Percentiles rank a stretch among this genome's conserved stretches.
Evolutionary conservation across 805 yeast genomes (phyloP).

Genomic region (Saturnispora galanensis): DNA sequence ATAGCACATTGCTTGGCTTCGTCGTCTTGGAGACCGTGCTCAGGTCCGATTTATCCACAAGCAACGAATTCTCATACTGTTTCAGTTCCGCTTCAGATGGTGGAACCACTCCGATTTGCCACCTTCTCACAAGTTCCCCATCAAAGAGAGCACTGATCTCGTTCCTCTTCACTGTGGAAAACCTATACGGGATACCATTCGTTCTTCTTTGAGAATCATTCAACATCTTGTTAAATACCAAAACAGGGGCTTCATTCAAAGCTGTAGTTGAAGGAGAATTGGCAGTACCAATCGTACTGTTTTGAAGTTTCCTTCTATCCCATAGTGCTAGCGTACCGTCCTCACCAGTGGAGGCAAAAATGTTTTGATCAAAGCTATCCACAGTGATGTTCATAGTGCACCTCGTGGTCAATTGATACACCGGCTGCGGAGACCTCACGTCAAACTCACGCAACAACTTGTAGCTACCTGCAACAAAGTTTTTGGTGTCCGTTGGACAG

Average conservation of each 20-base stretch:
- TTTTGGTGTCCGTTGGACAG: slow-evolving; percentile 44
- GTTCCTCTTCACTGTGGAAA: slow-evolving; percentile 53
- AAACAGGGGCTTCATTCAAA: slow-evolving; percentile 39
- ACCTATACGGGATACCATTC: slow-evolving; percentile 55
- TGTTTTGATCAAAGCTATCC: slow-evolving; percentile 57
- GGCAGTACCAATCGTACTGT: slow-evolving; percentile 11
- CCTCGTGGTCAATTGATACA: slow-evolving; percentile 66
- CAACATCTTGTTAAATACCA: slow-evolving; percentile 51
- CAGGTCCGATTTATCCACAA: slow-evolving; percentile 14
- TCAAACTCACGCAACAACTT: slow-evolving; percentile 75
- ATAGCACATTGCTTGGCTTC: slow-evolving; percentile 43
- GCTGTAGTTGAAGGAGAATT: slow-evolving; percentile 12
- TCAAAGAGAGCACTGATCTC: slow-evolving; percentile 75
- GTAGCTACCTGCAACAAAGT: slow-evolving; percentile 63
- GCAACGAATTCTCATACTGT: slow-evolving; percentile 16
- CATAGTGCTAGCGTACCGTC: slow-evolving; percentile 79
- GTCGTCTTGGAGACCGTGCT: slow-evolving; percentile 9
- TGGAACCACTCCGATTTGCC: slow-evolving; percentile 63
- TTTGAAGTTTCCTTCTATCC: slow-evolving; percentile 57
- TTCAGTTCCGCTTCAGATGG: slow-evolving; percentile 20
- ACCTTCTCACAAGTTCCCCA: slow-evolving; percentile 68
- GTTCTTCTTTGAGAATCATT: slow-evolving; percentile 50
- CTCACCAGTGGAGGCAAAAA: slow-evolving; percentile 69
- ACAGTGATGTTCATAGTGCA: slow-evolving; percentile 57
- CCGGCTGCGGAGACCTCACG: slow-evolving; percentile 52